Conservation (phyloP, 176 grass and related monocot genomes). For the Oryza rufipogon region DNA sequence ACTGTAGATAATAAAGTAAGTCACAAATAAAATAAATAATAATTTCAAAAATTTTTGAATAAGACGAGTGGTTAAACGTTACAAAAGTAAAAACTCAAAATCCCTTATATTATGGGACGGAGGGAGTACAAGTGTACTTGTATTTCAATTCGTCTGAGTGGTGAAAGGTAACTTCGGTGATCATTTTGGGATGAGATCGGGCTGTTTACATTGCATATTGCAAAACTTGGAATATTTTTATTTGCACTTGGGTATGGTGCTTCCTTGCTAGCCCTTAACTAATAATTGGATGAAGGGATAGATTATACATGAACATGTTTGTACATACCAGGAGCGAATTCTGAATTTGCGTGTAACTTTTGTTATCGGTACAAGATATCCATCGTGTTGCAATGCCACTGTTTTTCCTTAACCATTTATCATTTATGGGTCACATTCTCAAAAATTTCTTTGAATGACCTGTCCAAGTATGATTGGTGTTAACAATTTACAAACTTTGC, state of each 20-base stretch:
- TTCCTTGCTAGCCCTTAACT: not conserved
- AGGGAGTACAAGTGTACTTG: not conserved
- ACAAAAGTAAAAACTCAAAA: too few relatives aligned
- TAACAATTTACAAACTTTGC: not conserved
- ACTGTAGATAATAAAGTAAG: too few relatives aligned
- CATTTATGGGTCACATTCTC: not conserved
- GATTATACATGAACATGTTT: not conserved
- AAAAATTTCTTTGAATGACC: not conserved
- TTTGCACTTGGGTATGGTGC: not conserved
- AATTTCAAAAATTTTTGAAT: too few relatives aligned
- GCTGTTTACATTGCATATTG: not conserved
- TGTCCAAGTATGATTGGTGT: not conserved
- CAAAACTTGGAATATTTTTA: not conserved
- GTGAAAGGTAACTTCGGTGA: not conserved
- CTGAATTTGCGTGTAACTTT: not conserved
- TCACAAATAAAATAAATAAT: too few relatives aligned
- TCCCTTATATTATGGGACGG: too few relatives aligned
- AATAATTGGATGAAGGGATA: constrained; percentile 3
- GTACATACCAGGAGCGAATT: constrained; percentile 1
- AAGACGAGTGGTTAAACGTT: too few relatives aligned
- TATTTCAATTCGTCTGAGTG: constrained; percentile 8
- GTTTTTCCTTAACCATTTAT: not conserved
- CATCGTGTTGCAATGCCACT: not conserved
- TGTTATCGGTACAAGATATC: not conserved
- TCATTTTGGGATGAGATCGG: not conserved